Conservation (phyloP, 306 rosid genomes). For the Inga leiocalycina region DNA sequence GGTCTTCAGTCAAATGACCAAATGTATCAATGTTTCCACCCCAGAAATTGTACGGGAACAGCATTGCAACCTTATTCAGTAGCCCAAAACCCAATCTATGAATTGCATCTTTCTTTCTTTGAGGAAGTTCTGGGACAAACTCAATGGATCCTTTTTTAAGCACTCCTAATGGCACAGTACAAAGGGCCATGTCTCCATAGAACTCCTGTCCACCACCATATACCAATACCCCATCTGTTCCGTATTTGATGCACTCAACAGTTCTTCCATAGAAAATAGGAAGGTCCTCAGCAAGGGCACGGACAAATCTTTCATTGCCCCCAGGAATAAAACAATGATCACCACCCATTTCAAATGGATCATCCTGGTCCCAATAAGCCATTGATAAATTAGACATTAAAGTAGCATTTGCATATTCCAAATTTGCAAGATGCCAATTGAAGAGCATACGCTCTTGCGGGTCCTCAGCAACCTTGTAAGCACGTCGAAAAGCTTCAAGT, state of each 20-base stretch:
- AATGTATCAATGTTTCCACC: conserved; percentile 90
- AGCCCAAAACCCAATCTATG: conserved; percentile 83
- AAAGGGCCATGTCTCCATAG: conserved; percentile 68
- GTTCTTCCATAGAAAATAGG: conserved; percentile 79
- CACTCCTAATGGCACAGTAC: conserved; percentile 87
- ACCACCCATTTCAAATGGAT: conserved; percentile 96
- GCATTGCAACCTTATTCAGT: conserved; percentile 78
- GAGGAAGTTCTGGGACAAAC: conserved; percentile 87
- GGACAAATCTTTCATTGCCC: conserved; percentile 78
- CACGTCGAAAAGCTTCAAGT: conserved; percentile 74
- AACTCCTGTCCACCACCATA: conserved; percentile 69
- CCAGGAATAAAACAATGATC: conserved; percentile 95
- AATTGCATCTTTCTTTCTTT: conserved; percentile 81
- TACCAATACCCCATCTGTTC: conserved; percentile 74
- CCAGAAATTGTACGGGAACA: conserved; percentile 90
- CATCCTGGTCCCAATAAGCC: conserved; percentile 99
- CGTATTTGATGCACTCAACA: conserved; percentile 71
- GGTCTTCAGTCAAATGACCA: conserved; percentile 84
- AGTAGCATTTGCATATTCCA: conserved; percentile 95
- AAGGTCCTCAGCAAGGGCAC: conserved; percentile 72
- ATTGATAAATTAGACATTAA: conserved; percentile 81
- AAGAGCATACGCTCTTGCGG: conserved; percentile 77
- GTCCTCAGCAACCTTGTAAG: conserved; percentile 69
- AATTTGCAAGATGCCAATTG: conserved; percentile 92
- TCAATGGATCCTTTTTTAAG: conserved; percentile 71